These are phyloP conservation scores for Mycena haematopus DNA, from an alignment of 768 basidiomycete genomes.

Conservation along the genomic window DNA sequence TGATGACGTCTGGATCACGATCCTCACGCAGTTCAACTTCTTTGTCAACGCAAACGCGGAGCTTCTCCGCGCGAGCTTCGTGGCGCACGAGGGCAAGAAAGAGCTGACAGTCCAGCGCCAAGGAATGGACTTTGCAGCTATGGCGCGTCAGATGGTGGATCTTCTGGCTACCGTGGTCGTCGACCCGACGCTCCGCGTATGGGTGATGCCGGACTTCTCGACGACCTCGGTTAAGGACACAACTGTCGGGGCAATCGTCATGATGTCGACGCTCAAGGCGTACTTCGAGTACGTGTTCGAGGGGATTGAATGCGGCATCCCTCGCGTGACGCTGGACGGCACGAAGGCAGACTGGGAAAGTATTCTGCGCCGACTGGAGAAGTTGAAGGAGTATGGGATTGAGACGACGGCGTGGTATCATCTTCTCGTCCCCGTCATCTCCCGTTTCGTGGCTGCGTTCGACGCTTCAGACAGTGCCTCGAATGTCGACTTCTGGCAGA, in stretches of 20 bases:
- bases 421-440: constrained; percentile 47
- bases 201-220: constrained; percentile 50
- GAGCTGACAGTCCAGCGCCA: constrained; percentile 25
- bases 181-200: constrained; percentile 38
- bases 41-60: constrained; percentile 47
- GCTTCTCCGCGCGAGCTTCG: constrained; percentile 39
- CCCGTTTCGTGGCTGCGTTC: constrained; percentile 44
- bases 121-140: constrained; percentile 29
- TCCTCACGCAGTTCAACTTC: constrained; percentile 38
- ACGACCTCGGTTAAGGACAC: constrained; percentile 50
- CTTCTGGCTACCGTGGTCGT: constrained; percentile 2
- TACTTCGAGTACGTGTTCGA: constrained; percentile 44
- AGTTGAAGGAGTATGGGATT: constrained; percentile 43
- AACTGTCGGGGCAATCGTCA: constrained; percentile 43
- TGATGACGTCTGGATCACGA: constrained; percentile 47
- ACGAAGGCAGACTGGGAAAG: constrained; percentile 46
- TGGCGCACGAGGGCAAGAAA: constrained; percentile 34
- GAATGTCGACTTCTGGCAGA: constrained; percentile 15
- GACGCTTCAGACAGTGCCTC: constrained; percentile 19
- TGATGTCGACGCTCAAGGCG: constrained; percentile 51
- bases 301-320: constrained; percentile 42
- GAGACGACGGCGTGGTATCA: constrained; percentile 42
- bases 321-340: constrained; percentile 52
- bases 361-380: constrained; percentile 45
- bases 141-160: constrained; percentile 21